A percentile compares a stretch with the other conserved stretches of the same genome.
phyloP scores from a whole-genome alignment of 2,329 filamentous ascomycete species.

The Tympanopsis confertula region DNA sequence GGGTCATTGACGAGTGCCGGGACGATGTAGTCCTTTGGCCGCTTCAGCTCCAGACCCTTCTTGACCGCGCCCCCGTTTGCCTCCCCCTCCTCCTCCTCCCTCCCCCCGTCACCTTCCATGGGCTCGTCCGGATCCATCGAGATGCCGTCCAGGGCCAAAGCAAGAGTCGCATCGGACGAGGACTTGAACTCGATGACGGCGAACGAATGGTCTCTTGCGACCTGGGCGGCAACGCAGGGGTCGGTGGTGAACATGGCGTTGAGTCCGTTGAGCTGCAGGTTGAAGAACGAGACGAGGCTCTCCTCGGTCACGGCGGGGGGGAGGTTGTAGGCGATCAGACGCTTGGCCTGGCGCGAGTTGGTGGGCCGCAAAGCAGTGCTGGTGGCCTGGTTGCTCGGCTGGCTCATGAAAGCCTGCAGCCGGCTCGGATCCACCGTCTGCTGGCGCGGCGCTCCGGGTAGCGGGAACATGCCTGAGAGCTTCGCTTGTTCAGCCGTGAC shows the following conservation, averaged over 20 bases:
- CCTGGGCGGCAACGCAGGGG: conserved; percentile 72
- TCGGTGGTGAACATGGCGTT: conserved; percentile 79
- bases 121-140: conserved; percentile 67
- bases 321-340: conserved; percentile 78
- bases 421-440: conserved; percentile 91
- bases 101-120: too few relatives aligned
- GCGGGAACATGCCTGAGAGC: conserved; percentile 95
- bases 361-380: conserved; percentile 79
- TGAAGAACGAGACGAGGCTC: conserved; percentile 73
- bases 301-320: conserved; percentile 66
- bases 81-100: conserved; percentile 32
- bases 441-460: conserved; percentile 87
- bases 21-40: conserved; percentile 95
- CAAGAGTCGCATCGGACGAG: conserved; percentile 78
- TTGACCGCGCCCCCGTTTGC: conserved; percentile 33
- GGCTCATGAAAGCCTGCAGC: conserved; percentile 90
- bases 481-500: conserved; percentile 98
- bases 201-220: conserved; percentile 69
- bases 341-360: conserved; percentile 87
- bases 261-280: conserved; percentile 88
- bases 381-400: conserved; percentile 50
- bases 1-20: conserved; percentile 66
- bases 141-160: conserved; percentile 79
- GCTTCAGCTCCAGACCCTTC: conserved; percentile 61
- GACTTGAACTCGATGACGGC: conserved; percentile 86